A percentile compares a stretch with the other conserved stretches of the same genome.
phyloP scores from a whole-genome alignment of 176 grass and related monocot species.

The Lolium multiflorum region DNA sequence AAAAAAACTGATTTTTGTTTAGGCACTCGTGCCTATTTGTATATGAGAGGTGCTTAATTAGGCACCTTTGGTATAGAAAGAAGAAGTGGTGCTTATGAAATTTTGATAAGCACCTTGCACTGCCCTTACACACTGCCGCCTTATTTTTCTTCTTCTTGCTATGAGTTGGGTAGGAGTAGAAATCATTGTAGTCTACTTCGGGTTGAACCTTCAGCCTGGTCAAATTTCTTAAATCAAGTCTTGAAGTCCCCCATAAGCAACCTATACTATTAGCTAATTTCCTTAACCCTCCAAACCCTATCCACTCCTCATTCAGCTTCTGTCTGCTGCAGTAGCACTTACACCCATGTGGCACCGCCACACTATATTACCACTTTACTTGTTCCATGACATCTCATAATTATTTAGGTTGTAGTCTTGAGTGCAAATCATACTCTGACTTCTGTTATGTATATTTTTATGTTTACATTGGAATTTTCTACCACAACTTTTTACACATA shows the following conservation, averaged over 20 bases:
- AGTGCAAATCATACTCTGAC: not conserved
- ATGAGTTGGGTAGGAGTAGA: not conserved
- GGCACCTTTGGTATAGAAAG: no score
- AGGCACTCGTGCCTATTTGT: no score
- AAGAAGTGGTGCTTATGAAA: no score
- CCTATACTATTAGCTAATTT: not conserved
- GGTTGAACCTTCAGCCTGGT: not conserved
- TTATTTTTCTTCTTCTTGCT: not conserved
- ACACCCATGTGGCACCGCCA: not conserved
- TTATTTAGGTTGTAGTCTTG: not conserved
- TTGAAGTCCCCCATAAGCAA: not conserved
- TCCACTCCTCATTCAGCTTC: not conserved
- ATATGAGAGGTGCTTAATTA: no score
- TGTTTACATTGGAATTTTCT: slow-evolving; percentile 3
- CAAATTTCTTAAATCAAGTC: not conserved
- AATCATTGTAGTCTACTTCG: not conserved
- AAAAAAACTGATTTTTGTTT: no score
- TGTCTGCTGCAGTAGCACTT: not conserved
- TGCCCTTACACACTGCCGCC: no score
- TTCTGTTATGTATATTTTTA: not conserved
- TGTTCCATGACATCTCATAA: not conserved
- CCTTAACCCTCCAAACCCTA: not conserved
- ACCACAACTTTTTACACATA: not conserved
- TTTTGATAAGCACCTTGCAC: no score
- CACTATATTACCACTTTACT: not conserved